Conservation (phyloP, 2,329 filamentous ascomycete genomes). For the Corinectria fuckeliana region DNA sequence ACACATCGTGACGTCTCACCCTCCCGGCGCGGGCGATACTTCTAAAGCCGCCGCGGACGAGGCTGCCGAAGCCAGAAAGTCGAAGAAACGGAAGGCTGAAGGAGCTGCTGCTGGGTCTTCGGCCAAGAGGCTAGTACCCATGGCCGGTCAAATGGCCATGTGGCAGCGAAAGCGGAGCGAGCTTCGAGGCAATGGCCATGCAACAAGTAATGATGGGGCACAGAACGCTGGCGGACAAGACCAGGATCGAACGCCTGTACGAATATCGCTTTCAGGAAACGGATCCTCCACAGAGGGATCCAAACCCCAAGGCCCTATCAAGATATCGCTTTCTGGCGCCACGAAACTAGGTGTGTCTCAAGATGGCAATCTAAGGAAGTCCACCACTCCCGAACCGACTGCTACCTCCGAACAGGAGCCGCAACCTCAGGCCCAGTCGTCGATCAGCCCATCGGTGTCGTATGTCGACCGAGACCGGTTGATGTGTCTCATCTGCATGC, state of each 20-base stretch:
- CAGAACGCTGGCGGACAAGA: conserved; percentile 17
- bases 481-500: conserved; percentile 55
- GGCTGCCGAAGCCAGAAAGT: conserved; percentile 45
- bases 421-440: neutral
- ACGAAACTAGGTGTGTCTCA: conserved; percentile 26
- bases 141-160: conserved; percentile 52
- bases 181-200: conserved; percentile 38
- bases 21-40: conserved; percentile 46
- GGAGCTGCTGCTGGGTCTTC: conserved; percentile 36
- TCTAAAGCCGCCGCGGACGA: conserved; percentile 36
- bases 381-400: conserved; percentile 18
- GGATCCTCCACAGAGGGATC: conserved; percentile 15
- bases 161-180: conserved; percentile 54
- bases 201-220: conserved; percentile 5
- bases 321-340: conserved; percentile 42
- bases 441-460: conserved; percentile 44
- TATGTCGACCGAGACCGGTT: conserved; percentile 64
- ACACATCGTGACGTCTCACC: conserved; percentile 61
- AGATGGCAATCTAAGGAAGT: conserved; percentile 11
- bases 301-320: conserved; percentile 37
- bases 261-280: conserved; percentile 28
- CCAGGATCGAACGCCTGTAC: conserved; percentile 31
- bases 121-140: conserved; percentile 48
- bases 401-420: conserved; percentile 3
- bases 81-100: conserved; percentile 63